Evolutionary conservation across 164 flowering plant genomes (phyloP).

Genomic region (Nymphaea colorata): DNA sequence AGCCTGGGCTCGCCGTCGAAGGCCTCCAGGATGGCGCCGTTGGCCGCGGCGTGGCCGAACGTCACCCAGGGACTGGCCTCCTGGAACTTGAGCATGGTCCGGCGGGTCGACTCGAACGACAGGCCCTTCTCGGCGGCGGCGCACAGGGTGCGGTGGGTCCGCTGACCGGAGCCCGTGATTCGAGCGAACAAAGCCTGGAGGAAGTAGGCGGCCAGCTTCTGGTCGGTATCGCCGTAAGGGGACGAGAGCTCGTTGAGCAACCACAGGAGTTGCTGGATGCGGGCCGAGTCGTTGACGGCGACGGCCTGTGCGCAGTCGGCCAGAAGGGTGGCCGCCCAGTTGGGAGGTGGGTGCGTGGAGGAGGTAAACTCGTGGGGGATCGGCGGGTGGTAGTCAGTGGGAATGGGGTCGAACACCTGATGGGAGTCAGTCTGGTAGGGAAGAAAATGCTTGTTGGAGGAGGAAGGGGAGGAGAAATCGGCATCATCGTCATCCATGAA

Average conservation of each 20-base stretch:
- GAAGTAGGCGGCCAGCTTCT: conserved; percentile 75
- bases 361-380: conserved; percentile 29
- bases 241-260: conserved; percentile 89
- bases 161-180: conserved; percentile 65
- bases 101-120: conserved; percentile 76
- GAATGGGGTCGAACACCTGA: not conserved
- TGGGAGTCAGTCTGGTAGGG: not conserved
- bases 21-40: conserved; percentile 88
- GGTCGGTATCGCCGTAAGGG: conserved; percentile 89
- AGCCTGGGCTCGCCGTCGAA: conserved; percentile 66
- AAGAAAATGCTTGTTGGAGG: not conserved
- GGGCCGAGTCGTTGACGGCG: conserved; percentile 47
- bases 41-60: conserved; percentile 88
- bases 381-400: not conserved
- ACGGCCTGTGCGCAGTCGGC: conserved; percentile 65
- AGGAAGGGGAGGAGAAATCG: not conserved
- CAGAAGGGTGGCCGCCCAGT: conserved; percentile 74
- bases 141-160: conserved; percentile 33
- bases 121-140: conserved; percentile 54
- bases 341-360: conserved; percentile 31
- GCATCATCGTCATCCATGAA: conserved; percentile 89
- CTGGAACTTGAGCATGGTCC: conserved; percentile 67
- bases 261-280: conserved; percentile 89
- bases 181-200: conserved; percentile 79
- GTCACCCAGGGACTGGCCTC: conserved; percentile 98